These are phyloP conservation scores for Coemansia sp. DNA, from an alignment of 192 early-diverging fungal species.

Conservation along the genomic window DNA sequence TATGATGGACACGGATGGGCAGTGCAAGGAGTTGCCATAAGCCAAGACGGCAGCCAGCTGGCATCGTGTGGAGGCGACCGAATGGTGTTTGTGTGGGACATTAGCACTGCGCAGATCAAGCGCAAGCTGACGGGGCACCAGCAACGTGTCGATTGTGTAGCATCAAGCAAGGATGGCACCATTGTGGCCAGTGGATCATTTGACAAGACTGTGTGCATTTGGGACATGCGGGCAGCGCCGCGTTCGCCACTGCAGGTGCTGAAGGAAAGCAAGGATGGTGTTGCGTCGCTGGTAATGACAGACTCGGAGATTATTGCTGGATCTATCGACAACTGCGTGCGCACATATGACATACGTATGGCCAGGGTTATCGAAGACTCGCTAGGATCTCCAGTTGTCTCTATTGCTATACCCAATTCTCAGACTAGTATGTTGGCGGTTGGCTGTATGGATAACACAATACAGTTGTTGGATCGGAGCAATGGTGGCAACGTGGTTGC, in stretches of 20 bases:
- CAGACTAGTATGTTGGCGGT: conserved; percentile 75
- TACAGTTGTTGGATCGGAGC: conserved; percentile 81
- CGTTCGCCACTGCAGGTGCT: conserved; percentile 76
- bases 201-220: conserved; percentile 57
- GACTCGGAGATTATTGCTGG: conserved; percentile 74
- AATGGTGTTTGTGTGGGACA: conserved; percentile 85
- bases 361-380: conserved; percentile 69
- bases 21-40: conserved; percentile 56
- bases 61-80: conserved; percentile 82
- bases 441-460: conserved; percentile 70
- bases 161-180: conserved; percentile 73
- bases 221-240: conserved; percentile 47
- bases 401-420: conserved; percentile 58
- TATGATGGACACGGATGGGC: conserved; percentile 88
- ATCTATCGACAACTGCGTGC: conserved; percentile 80
- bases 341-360: conserved; percentile 83
- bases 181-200: conserved; percentile 79
- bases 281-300: conserved; percentile 72
- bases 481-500: conserved; percentile 68
- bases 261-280: conserved; percentile 81
- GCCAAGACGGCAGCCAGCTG: conserved; percentile 62
- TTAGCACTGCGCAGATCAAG: conserved; percentile 67
- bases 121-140: conserved; percentile 77
- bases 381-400: conserved; percentile 81
- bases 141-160: conserved; percentile 82